phyloP scores from a whole-genome alignment of 805 yeast genomes.

The Naumovozyma castellii region DNA sequence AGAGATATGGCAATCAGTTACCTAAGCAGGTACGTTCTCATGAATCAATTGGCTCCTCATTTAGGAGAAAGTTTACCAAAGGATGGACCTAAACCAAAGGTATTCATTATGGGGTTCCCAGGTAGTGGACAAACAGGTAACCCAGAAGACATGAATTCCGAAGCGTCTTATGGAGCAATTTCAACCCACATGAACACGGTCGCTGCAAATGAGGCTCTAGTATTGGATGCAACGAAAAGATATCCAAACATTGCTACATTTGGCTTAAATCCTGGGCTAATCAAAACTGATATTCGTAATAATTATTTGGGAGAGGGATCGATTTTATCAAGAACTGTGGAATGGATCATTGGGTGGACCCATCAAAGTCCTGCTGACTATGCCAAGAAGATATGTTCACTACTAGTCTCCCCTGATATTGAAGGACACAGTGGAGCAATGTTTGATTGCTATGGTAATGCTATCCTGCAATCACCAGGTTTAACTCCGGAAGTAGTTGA shows the following conservation, averaged over 20 bases:
- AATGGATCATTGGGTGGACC: slow-evolving; percentile 26
- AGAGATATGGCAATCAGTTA: slow-evolving; percentile 33
- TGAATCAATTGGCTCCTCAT: slow-evolving; percentile 22
- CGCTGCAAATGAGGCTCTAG: slow-evolving; percentile 36
- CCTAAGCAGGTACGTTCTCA: slow-evolving; percentile 29
- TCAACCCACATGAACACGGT: slow-evolving; percentile 34
- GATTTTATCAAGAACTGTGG: slow-evolving; percentile 19
- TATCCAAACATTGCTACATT: slow-evolving; percentile 21
- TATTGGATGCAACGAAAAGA: slow-evolving; percentile 14
- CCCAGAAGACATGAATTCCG: slow-evolving; percentile 31
- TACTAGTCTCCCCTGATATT: slow-evolving; percentile 25
- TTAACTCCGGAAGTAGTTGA: slow-evolving; percentile 26
- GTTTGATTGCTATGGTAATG: slow-evolving; percentile 26
- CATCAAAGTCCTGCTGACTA: slow-evolving; percentile 29
- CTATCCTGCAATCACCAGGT: slow-evolving; percentile 22
- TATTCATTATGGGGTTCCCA: slow-evolving; percentile 35
- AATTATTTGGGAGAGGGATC: slow-evolving; percentile 28
- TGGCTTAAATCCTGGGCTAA: slow-evolving; percentile 36
- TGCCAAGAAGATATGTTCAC: slow-evolving; percentile 27
- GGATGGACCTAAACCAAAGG: slow-evolving; percentile 21
- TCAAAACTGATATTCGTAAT: slow-evolving; percentile 30
- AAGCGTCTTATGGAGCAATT: slow-evolving; percentile 21
- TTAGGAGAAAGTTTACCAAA: slow-evolving; percentile 8
- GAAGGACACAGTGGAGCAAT: slow-evolving; percentile 25
- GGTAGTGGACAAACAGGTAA: slow-evolving; percentile 30